These are phyloP conservation scores for Melaleuca quinquenervia DNA, from an alignment of 345 rosid species.

Conservation along the genomic window DNA sequence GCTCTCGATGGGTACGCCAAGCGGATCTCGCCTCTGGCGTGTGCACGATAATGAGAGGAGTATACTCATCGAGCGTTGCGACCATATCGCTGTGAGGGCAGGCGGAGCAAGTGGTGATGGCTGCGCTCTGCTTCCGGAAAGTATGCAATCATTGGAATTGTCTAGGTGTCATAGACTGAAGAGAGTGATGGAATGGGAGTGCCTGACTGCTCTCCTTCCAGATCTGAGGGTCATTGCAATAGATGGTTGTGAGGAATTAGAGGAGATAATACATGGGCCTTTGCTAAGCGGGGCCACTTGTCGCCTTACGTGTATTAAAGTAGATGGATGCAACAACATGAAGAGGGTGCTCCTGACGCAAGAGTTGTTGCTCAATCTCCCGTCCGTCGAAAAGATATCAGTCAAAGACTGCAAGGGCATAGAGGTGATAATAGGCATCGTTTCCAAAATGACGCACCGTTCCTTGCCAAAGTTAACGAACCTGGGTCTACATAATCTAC, in stretches of 20 bases:
- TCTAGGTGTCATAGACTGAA: slow-evolving; percentile 1
- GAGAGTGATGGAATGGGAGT: background rate
- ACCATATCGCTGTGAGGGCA: background rate
- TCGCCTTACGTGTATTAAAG: background rate
- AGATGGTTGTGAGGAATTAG: background rate
- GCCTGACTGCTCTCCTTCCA: background rate
- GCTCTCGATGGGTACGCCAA: background rate
- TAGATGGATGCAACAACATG: background rate
- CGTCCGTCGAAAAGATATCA: background rate
- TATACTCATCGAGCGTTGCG: background rate
- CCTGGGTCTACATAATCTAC: background rate
- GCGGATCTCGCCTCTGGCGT: background rate
- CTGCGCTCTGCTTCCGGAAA: accelerated
- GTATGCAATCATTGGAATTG: background rate
- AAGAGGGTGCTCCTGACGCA: background rate
- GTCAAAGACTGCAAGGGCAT: background rate
- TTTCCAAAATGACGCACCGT: background rate
- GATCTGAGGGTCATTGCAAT: slow-evolving; percentile 5
- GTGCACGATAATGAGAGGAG: background rate
- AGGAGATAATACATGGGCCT: slow-evolving; percentile 4
- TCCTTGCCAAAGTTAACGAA: background rate
- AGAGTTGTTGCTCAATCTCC: background rate
- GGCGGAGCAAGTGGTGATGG: background rate
- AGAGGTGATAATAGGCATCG: background rate
- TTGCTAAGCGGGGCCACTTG: background rate